Percentiles rank a stretch among this genome's conserved stretches.
phyloP scores from a whole-genome alignment of 23 red algal genomes.

The Cyanidiococcus yangmingshanensis region DNA sequence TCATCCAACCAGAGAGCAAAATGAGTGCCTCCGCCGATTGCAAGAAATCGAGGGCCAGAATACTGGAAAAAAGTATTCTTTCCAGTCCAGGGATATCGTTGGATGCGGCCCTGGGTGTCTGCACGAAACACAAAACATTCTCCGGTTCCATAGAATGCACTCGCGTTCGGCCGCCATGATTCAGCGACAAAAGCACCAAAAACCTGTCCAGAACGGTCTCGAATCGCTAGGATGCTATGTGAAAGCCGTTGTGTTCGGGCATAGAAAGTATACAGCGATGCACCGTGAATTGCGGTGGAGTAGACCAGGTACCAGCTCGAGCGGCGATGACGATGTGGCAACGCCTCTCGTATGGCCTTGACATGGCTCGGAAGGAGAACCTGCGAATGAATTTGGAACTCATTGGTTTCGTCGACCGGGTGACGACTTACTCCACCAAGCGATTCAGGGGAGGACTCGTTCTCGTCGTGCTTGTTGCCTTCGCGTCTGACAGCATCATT shows the following conservation, averaged over 20 bases:
- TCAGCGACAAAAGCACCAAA: conserved; percentile 74
- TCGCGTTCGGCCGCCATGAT: conserved; percentile 46
- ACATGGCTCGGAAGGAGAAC: conserved; percentile 42
- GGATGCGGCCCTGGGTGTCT: conserved; percentile 3
- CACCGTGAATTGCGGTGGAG: conserved; percentile 67
- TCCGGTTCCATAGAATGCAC: conserved; percentile 26
- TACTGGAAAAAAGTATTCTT: conserved; percentile 79
- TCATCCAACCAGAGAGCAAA: conserved; percentile 80
- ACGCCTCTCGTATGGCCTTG: conserved; percentile 27
- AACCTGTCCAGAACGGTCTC: conserved; percentile 43
- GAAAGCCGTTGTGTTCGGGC: conserved; percentile 24
- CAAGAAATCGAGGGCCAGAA: conserved; percentile 48
- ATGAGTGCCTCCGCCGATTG: conserved; percentile 76
- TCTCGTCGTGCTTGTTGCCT: too few relatives aligned
- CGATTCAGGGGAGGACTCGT: too few relatives aligned
- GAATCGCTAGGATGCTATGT: conserved; percentile 58
- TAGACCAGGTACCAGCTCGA: conserved; percentile 50
- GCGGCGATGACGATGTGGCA: conserved; percentile 53
- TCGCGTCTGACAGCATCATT: too few relatives aligned
- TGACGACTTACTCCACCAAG: too few relatives aligned
- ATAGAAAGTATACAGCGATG: conserved; percentile 69
- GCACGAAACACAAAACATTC: conserved; percentile 72
- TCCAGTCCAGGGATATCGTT: conserved; percentile 55
- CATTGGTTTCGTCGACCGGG: too few relatives aligned
- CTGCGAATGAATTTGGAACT: conserved; percentile 36